A percentile compares a stretch with the other conserved stretches of the same genome.
Conservation (phyloP, 768 basidiomycete genomes). For the Cantharellus cinnabarinus region DNA sequence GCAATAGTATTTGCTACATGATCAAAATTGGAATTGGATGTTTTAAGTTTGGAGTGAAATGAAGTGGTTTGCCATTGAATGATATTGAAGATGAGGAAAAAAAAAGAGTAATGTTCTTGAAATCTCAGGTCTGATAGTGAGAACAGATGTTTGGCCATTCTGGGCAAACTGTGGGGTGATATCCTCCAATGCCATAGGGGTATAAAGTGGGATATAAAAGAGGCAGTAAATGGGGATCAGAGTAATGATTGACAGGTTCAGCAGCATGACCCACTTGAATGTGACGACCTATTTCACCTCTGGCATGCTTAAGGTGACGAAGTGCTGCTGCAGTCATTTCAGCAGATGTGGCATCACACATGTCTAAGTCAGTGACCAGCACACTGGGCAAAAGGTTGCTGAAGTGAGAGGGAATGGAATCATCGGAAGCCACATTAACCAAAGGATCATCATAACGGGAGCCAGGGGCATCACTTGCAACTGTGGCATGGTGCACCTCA, state of each 20-base stretch:
- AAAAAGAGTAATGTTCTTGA: constrained; percentile 10
- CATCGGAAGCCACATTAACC: background rate
- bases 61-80: constrained; percentile 6
- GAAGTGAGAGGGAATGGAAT: background rate
- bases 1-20: constrained; percentile 4
- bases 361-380: background rate
- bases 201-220: constrained; percentile 12
- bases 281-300: background rate
- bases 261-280: background rate
- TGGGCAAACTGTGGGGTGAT: background rate
- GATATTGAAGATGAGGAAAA: constrained; percentile 11
- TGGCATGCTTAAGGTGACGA: background rate
- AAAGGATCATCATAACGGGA: background rate
- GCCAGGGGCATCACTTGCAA: background rate
- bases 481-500: background rate
- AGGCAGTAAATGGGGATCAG: constrained; percentile 7
- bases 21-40: constrained; percentile 2
- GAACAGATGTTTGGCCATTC: constrained; percentile 5
- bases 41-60: constrained; percentile 4
- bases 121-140: constrained; percentile 7
- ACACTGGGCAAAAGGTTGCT: background rate
- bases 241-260: constrained; percentile 7
- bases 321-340: background rate
- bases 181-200: constrained; percentile 10
- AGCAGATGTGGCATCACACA: background rate